Conservation (phyloP, 148 eudicot species). For the Polygonum maritimum region DNA sequence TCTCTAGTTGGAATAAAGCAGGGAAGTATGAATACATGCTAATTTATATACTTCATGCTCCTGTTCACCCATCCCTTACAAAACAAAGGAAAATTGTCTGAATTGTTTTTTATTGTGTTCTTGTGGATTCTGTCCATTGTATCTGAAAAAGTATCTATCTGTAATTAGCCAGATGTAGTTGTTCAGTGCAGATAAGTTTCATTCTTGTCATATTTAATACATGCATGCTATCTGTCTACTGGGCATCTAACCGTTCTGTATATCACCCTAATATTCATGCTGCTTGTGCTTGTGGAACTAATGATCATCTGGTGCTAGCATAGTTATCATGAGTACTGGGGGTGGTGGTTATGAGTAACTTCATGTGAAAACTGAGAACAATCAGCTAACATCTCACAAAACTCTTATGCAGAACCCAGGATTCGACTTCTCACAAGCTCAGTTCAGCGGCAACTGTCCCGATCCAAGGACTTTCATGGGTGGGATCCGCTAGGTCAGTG, state of each 20-base stretch:
- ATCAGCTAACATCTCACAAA: not conserved
- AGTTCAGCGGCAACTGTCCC: slow-evolving; percentile 81
- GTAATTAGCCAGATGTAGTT: not conserved
- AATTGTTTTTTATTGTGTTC: not conserved
- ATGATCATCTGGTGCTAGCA: not conserved
- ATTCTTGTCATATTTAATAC: not conserved
- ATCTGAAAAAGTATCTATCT: not conserved
- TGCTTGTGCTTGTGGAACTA: not conserved
- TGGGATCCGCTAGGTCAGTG: slow-evolving; percentile 38
- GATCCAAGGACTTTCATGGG: slow-evolving; percentile 99
- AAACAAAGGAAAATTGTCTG: not conserved
- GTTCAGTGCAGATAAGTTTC: not conserved
- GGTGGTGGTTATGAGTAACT: not conserved
- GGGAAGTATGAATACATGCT: not conserved
- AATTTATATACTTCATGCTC: not conserved
- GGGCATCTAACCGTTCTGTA: not conserved
- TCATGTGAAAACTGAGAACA: not conserved
- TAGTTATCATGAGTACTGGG: not conserved
- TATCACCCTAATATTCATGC: not conserved
- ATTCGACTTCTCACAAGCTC: slow-evolving; percentile 93
- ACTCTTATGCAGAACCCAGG: slow-evolving; percentile 74
- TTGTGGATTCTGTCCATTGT: not conserved
- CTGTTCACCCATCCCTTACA: not conserved
- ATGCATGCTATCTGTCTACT: not conserved
- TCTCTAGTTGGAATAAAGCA: too few relatives aligned